Percentiles rank a stretch among this genome's conserved stretches.
phyloP scores from a whole-genome alignment of 805 yeast species.

The Cyberlindnera xylosilytica region DNA sequence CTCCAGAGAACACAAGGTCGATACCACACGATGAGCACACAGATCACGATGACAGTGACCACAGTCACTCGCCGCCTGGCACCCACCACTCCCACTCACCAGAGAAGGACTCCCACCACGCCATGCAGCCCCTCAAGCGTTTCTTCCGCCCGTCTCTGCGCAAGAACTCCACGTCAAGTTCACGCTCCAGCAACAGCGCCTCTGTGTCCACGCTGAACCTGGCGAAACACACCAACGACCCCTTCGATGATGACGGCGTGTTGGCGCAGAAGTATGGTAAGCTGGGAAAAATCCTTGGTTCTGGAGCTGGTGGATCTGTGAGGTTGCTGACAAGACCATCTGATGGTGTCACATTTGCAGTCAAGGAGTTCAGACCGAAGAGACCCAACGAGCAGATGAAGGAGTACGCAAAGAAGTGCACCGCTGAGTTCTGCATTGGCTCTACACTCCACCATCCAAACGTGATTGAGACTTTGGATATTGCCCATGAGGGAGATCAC shows the following conservation, averaged over 20 bases:
- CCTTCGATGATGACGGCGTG: conserved; percentile 46
- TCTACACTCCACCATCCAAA: conserved; percentile 80
- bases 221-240: conserved; percentile 11
- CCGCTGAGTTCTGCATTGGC: conserved; percentile 87
- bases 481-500: conserved; percentile 53
- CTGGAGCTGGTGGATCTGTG: conserved; percentile 91
- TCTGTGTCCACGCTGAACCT: conserved; percentile 8
- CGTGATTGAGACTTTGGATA: conserved; percentile 74
- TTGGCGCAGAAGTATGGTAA: conserved; percentile 64
- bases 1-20: not conserved
- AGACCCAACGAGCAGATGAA: conserved; percentile 66
- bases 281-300: conserved; percentile 70
- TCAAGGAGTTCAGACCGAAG: conserved; percentile 75
- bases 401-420: conserved; percentile 82
- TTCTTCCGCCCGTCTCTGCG: conserved; percentile 24
- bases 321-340: conserved; percentile 62
- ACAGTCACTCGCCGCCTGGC: not conserved
- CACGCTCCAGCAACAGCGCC: conserved; percentile 1
- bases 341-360: conserved; percentile 75
- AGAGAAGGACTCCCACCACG: conserved; percentile 11
- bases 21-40: not conserved
- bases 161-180: conserved; percentile 17
- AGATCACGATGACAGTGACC: not conserved
- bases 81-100: conserved; percentile 1
- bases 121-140: conserved; percentile 24